A percentile compares a stretch with the other conserved stretches of the same genome.
phyloP scores from a whole-genome alignment of 257 asterid genomes.

The Primulina huaijiensis region DNA sequence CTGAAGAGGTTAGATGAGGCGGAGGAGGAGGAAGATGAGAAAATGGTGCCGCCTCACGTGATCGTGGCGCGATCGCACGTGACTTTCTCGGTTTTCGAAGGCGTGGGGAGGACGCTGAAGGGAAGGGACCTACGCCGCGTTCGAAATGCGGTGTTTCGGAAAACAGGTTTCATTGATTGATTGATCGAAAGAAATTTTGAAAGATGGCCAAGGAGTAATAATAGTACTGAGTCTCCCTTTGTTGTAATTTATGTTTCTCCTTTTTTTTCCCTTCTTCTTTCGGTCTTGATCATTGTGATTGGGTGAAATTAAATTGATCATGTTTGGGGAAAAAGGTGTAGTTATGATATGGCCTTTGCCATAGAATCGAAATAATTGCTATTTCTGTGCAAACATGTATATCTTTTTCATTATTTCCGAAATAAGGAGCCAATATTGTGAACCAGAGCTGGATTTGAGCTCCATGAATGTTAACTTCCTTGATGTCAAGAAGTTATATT shows the following conservation, averaged over 20 bases:
- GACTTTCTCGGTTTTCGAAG: conserved; percentile 88
- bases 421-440: background rate
- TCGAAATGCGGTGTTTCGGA: conserved; percentile 82
- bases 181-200: background rate
- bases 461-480: background rate
- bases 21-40: conserved; percentile 43
- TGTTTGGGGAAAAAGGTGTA: background rate
- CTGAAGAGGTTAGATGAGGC: conserved; percentile 40
- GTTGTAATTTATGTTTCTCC: conserved; percentile 12
- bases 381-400: background rate
- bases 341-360: background rate
- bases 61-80: conserved; percentile 84
- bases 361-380: background rate
- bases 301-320: background rate
- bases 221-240: background rate
- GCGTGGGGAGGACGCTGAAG: conserved; percentile 83
- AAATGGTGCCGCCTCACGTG: conserved; percentile 94
- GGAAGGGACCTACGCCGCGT: conserved; percentile 82
- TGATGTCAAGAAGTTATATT: background rate
- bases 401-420: background rate
- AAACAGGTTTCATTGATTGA: conserved; percentile 87
- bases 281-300: background rate
- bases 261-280: background rate
- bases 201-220: background rate
- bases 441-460: background rate